Evolutionary conservation across 257 asterid species (phyloP).

Genomic region (Hygrophila difformis): DNA sequence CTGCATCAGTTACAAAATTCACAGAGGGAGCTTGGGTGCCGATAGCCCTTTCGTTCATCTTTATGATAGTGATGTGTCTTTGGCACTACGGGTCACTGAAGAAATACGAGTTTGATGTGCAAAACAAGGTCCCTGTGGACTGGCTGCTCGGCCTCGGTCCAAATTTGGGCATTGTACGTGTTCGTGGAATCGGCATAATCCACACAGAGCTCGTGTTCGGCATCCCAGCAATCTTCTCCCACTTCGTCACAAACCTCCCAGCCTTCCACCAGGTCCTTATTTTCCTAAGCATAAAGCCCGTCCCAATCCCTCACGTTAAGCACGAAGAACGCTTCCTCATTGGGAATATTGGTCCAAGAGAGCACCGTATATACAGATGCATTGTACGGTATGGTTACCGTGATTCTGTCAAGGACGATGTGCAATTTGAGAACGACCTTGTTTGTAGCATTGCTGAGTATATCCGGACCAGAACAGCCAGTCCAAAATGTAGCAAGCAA

Average conservation of each 20-base stretch:
- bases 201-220: conserved; percentile 74
- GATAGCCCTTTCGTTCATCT: conserved; percentile 45
- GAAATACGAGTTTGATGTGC: conserved; percentile 65
- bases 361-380: conserved; percentile 56
- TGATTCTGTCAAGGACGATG: conserved; percentile 59
- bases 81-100: conserved; percentile 80
- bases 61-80: conserved; percentile 57
- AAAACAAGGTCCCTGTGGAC: conserved; percentile 71
- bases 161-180: conserved; percentile 69
- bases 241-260: conserved; percentile 71
- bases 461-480: conserved; percentile 30
- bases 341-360: conserved; percentile 64
- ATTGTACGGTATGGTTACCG: conserved; percentile 81
- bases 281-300: conserved; percentile 62
- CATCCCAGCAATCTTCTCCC: conserved; percentile 42
- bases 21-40: conserved; percentile 93
- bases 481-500: background rate
- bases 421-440: conserved; percentile 59
- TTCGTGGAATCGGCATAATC: conserved; percentile 72
- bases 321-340: conserved; percentile 73
- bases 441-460: conserved; percentile 72
- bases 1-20: conserved; percentile 69
- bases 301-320: conserved; percentile 64
- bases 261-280: conserved; percentile 84
- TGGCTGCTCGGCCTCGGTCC: conserved; percentile 73